Conservation (phyloP, 202 grass and related monocot genomes). For the Cymbopogon flexuosus region DNA sequence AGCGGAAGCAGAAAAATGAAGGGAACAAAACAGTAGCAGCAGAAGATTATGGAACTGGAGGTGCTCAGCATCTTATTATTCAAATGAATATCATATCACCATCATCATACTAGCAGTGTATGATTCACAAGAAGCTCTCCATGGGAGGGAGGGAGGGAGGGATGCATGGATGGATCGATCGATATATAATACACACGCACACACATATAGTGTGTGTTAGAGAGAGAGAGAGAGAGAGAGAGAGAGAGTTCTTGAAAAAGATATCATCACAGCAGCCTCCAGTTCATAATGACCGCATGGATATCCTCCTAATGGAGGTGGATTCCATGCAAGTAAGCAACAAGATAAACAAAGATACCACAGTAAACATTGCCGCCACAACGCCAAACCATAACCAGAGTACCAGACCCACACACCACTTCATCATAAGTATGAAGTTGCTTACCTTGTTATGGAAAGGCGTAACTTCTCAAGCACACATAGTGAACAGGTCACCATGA, state of each 20-base stretch:
- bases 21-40: too few species aligned
- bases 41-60: too few species aligned
- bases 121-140: too few species aligned
- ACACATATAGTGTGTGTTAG: too few species aligned
- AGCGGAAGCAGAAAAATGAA: too few species aligned
- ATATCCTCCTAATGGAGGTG: not conserved
- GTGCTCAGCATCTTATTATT: too few species aligned
- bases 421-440: not conserved
- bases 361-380: not conserved
- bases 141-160: not conserved
- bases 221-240: not conserved
- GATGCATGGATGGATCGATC: not conserved
- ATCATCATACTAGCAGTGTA: too few species aligned
- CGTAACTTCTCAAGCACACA: not conserved
- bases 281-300: not conserved
- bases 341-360: not conserved
- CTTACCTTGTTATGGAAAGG: not conserved
- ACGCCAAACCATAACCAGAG: not conserved
- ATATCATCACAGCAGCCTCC: constrained; percentile 30
- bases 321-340: not conserved
- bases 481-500: not conserved
- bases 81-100: too few species aligned
- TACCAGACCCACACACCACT: not conserved
- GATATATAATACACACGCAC: not conserved
- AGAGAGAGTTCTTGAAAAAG: not conserved